phyloP scores from a whole-genome alignment of 805 yeast species.

The Yamadazyma insecticola region DNA sequence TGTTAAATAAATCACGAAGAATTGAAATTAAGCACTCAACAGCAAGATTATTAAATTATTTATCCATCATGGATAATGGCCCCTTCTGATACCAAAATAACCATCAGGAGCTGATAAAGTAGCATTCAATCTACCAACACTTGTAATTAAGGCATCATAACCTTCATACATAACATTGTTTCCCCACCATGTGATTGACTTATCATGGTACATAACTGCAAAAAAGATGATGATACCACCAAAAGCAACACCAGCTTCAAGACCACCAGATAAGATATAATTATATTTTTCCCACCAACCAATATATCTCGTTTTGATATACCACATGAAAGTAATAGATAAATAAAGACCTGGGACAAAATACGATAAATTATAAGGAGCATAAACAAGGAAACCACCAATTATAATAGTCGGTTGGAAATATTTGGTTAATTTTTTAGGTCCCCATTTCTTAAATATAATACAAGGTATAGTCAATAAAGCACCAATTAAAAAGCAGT shows the following conservation, averaged over 20 bases:
- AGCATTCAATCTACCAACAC: slow-evolving; percentile 3
- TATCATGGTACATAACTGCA: slow-evolving; percentile 25
- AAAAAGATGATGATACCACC: slow-evolving; percentile 27
- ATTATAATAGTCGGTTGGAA: slow-evolving; percentile 28
- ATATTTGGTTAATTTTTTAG: slow-evolving; percentile 14
- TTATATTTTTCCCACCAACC: slow-evolving; percentile 32
- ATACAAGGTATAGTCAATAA: slow-evolving; percentile 17
- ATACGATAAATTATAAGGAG: slow-evolving; percentile 29
- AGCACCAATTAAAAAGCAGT: slow-evolving; percentile 26
- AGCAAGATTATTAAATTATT: too few relatives aligned
- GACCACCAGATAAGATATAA: slow-evolving; percentile 22
- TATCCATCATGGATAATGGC: slow-evolving; percentile 22
- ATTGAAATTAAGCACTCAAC: too few relatives aligned
- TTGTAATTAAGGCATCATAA: slow-evolving; percentile 15
- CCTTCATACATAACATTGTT: slow-evolving; percentile 21
- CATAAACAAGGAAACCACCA: slow-evolving; percentile 22
- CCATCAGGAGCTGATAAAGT: slow-evolving; percentile 22
- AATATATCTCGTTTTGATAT: slow-evolving; percentile 17
- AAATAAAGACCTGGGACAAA: slow-evolving; percentile 20
- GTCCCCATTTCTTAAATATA: slow-evolving; percentile 13
- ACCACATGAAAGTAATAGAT: slow-evolving; percentile 19
- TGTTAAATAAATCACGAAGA: too few relatives aligned
- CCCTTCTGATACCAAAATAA: slow-evolving; percentile 23
- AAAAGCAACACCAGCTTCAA: slow-evolving; percentile 28
- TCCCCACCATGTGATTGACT: slow-evolving; percentile 23